A percentile compares a stretch with the other conserved stretches of the same genome.
Conservation (phyloP, 495 filamentous ascomycete genomes). For the Talaromyces borbonicus region DNA sequence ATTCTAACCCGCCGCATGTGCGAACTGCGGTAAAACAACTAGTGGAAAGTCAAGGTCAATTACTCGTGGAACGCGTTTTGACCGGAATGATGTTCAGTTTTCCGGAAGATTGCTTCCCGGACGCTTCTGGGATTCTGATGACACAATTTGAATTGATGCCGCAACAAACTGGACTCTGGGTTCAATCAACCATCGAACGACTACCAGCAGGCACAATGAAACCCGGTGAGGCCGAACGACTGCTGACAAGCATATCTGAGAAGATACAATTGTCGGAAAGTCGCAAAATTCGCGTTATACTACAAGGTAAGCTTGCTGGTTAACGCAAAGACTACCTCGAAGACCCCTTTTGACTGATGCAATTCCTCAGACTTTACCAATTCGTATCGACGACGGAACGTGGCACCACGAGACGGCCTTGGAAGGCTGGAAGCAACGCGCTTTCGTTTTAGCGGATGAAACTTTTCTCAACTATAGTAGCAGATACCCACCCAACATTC, state of each 20-base stretch:
- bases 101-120: slow-evolving; percentile 86
- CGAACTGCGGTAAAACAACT: slow-evolving; percentile 62
- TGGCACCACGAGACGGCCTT: slow-evolving; percentile 85
- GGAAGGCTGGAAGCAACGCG: slow-evolving; percentile 73
- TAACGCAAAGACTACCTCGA: not conserved
- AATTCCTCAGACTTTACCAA: slow-evolving; percentile 87
- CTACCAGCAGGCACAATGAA: slow-evolving; percentile 74
- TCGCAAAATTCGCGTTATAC: slow-evolving; percentile 69
- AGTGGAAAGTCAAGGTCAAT: slow-evolving; percentile 59
- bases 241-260: slow-evolving; percentile 55
- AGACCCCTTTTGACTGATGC: not conserved
- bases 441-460: slow-evolving; percentile 71
- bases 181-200: slow-evolving; percentile 71
- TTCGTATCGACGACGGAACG: slow-evolving; percentile 82
- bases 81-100: slow-evolving; percentile 99
- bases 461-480: not conserved
- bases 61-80: slow-evolving; percentile 72
- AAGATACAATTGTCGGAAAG: slow-evolving; percentile 61
- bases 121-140: slow-evolving; percentile 86
- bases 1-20: slow-evolving; percentile 51
- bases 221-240: slow-evolving; percentile 48
- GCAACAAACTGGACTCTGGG: slow-evolving; percentile 63
- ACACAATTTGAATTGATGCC: slow-evolving; percentile 82
- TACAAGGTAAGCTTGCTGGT: slow-evolving; percentile 49
- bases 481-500: slow-evolving; percentile 2